Conservation (phyloP, 768 basidiomycete genomes). For the Pleurotus salmoneostramineus region DNA sequence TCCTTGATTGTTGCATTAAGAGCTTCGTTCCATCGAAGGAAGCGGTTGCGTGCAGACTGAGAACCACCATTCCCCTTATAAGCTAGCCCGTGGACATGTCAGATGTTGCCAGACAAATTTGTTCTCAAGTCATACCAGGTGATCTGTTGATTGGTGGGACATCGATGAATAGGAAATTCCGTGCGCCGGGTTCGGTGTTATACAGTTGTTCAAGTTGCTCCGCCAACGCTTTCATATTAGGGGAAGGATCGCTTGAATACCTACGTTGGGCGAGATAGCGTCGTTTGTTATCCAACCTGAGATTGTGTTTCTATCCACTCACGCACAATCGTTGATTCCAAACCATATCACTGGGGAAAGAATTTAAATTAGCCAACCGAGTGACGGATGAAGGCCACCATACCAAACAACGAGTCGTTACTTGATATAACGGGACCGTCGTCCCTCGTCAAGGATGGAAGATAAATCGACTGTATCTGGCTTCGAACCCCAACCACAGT, state of each 20-base stretch:
- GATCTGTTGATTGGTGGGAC: constrained; percentile 50
- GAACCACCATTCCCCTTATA: background rate
- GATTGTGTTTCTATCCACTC: constrained; percentile 10
- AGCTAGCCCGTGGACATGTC: background rate
- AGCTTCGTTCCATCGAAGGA: constrained; percentile 40
- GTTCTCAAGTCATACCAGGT: constrained; percentile 30
- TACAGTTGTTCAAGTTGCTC: constrained; percentile 45
- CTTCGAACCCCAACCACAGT: constrained; percentile 33
- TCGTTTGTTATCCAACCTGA: background rate
- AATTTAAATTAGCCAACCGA: background rate
- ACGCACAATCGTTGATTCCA: constrained; percentile 68
- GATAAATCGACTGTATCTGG: constrained; percentile 37
- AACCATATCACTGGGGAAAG: constrained; percentile 51
- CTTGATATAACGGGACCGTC: constrained; percentile 36
- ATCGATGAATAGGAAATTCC: constrained; percentile 58
- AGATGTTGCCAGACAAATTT: background rate
- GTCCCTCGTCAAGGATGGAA: constrained; percentile 29
- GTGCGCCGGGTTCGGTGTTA: constrained; percentile 32
- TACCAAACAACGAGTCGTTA: constrained; percentile 44
- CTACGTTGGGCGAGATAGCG: constrained; percentile 6
- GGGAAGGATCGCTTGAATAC: constrained; percentile 15
- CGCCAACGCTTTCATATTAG: constrained; percentile 32
- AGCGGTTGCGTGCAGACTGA: background rate
- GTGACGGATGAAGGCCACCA: constrained; percentile 9
- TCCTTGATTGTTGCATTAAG: constrained; percentile 25